Evolutionary conservation across 192 early-diverging fungal species (phyloP).

Genomic region (Martensiomyces pterosporus): DNA sequence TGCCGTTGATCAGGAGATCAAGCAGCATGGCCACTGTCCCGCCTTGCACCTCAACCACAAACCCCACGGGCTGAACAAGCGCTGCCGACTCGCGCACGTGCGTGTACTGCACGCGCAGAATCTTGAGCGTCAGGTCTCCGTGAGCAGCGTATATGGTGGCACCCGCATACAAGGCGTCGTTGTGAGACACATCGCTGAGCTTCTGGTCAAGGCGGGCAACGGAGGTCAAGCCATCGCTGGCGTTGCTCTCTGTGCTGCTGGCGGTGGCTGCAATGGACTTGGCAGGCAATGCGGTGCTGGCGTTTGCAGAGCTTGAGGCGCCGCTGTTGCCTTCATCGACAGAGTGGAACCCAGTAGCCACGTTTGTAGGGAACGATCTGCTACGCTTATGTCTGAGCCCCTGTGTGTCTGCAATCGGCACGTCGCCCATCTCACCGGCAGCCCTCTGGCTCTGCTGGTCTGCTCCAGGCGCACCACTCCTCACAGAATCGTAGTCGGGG

Average conservation of each 20-base stretch:
- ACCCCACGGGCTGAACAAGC: slow-evolving; percentile 11
- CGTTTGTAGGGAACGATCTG: slow-evolving; percentile 37
- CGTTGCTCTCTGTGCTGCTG: no score
- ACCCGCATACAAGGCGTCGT: slow-evolving; percentile 35
- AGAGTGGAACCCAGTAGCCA: slow-evolving; percentile 3
- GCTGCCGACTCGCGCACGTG: slow-evolving; percentile 6
- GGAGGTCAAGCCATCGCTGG: no score
- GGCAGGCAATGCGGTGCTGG: background rate
- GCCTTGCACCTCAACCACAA: slow-evolving; percentile 59
- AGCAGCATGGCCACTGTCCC: slow-evolving; percentile 56
- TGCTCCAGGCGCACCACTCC: no score
- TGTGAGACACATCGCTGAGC: slow-evolving; percentile 26
- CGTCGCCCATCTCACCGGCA: slow-evolving; percentile 4
- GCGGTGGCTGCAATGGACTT: background rate
- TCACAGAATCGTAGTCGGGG: no score
- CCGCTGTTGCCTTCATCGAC: slow-evolving; percentile 1
- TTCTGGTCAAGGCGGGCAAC: slow-evolving; percentile 22
- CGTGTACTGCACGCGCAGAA: slow-evolving; percentile 42
- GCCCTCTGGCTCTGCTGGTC: no score
- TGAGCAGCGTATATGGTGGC: slow-evolving; percentile 39
- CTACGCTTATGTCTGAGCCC: slow-evolving; percentile 45
- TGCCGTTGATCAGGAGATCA: slow-evolving; percentile 58
- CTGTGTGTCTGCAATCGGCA: slow-evolving; percentile 3
- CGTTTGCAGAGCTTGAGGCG: background rate
- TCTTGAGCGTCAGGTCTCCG: slow-evolving; percentile 40